A percentile compares a stretch with the other conserved stretches of the same genome.
phyloP scores from a whole-genome alignment of 2,329 filamentous ascomycete species.

The Apiospora phragmitis region DNA sequence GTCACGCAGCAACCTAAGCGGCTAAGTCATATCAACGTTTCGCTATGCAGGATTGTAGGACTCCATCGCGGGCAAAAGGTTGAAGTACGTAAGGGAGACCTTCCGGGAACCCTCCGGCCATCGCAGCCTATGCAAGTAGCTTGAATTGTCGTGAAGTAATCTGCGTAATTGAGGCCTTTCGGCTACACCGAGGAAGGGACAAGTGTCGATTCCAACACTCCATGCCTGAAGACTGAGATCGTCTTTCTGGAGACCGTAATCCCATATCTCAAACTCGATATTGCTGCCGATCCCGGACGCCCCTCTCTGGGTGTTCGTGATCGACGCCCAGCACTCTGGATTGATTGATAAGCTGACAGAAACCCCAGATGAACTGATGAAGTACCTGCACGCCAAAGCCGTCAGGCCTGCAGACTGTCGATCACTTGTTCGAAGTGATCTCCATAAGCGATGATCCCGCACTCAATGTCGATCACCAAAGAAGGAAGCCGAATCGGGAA shows the following conservation, averaged over 20 bases:
- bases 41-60: no score
- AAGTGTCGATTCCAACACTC: no score
- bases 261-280: neutral
- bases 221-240: neutral
- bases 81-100: no score
- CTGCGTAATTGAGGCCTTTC: neutral
- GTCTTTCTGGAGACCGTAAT: no score
- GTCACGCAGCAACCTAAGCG: no score
- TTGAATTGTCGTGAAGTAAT: neutral
- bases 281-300: neutral
- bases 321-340: neutral
- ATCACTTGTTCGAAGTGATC: neutral
- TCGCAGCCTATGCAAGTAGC: no score
- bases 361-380: neutral
- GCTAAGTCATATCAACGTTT: no score
- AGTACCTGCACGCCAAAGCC: neutral
- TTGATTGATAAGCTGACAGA: neutral
- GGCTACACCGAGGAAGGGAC: neutral
- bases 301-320: neutral
- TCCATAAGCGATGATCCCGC: neutral
- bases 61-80: no score
- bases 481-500: neutral
- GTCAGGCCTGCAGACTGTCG: neutral
- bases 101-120: neutral
- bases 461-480: neutral